Evolutionary conservation across 148 eudicot genomes (phyloP).

Genomic region (Chenopodium quinoa): DNA sequence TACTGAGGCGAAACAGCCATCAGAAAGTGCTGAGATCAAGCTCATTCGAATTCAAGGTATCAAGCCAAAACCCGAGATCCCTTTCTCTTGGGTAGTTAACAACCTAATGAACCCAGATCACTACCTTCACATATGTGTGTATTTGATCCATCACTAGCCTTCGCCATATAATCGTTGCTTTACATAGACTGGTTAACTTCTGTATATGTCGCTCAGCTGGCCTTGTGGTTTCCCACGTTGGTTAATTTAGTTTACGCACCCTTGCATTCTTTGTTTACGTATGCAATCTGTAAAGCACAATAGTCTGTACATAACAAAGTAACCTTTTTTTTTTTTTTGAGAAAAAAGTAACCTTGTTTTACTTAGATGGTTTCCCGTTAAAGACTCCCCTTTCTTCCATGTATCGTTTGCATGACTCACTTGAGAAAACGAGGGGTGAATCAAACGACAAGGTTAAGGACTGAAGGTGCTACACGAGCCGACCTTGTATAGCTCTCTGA

Average conservation of each 20-base stretch:
- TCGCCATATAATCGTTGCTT: not conserved
- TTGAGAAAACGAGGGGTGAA: too few relatives aligned
- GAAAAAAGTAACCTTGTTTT: not conserved
- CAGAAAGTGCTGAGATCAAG: constrained; percentile 45
- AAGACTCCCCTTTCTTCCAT: not conserved
- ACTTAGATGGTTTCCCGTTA: not conserved
- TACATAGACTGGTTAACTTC: not conserved
- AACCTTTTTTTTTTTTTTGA: not conserved
- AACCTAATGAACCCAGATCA: constrained; percentile 90
- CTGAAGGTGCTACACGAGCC: too few relatives aligned
- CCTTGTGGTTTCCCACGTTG: constrained; percentile 3
- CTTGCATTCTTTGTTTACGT: not conserved
- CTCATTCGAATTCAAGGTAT: constrained; percentile 85
- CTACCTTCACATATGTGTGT: constrained; percentile 81
- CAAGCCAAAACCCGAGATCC: constrained; percentile 69
- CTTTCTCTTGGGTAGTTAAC: constrained; percentile 88
- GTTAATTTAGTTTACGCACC: not conserved
- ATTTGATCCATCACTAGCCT: constrained; percentile 31
- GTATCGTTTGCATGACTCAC: too few relatives aligned
- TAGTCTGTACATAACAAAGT: constrained; percentile 20
- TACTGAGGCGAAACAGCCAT: constrained; percentile 17
- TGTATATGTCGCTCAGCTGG: constrained; percentile 4
- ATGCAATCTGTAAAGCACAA: constrained; percentile 10
- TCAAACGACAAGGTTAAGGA: too few relatives aligned
- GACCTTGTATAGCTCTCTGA: too few relatives aligned